phyloP scores from a whole-genome alignment of 1,139 yeast species.

The Nadsonia commutata region DNA sequence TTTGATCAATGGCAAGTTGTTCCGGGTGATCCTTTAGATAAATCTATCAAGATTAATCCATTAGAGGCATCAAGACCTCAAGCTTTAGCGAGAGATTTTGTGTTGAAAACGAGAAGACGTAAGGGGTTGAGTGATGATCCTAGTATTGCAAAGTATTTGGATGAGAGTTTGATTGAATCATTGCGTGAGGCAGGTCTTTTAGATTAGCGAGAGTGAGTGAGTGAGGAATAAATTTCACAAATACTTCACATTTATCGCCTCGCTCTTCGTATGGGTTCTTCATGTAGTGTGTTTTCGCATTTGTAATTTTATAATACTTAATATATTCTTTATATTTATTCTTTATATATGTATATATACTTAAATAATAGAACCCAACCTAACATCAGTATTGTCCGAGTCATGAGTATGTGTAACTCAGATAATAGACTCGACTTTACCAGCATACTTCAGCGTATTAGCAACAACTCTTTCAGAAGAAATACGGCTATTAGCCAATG shows the following conservation, averaged over 20 bases:
- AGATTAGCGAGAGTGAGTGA: conserved; percentile 7
- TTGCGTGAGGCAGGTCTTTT: conserved; percentile 35
- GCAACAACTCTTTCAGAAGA: conserved; percentile 33
- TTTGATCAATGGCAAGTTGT: conserved; percentile 65
- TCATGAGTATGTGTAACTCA: conserved; percentile 17
- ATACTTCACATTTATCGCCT: background rate
- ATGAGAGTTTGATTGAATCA: conserved; percentile 39
- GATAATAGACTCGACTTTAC: conserved; percentile 75
- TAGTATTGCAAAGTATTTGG: conserved; percentile 53
- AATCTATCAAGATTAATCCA: conserved; percentile 44
- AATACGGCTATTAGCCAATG: conserved; percentile 13
- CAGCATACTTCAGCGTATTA: conserved; percentile 65
- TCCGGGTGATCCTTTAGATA: conserved; percentile 86
- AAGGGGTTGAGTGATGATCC: conserved; percentile 72
- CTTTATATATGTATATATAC: no score
- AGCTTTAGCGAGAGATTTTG: conserved; percentile 75
- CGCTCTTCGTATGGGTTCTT: no score
- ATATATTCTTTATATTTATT: background rate
- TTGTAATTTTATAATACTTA: no score
- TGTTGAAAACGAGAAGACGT: conserved; percentile 73
- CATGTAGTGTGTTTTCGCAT: no score
- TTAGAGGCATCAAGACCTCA: conserved; percentile 59
- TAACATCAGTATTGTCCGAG: no score
- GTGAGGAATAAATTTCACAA: background rate
- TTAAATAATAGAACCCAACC: background rate